phyloP scores from a whole-genome alignment of 345 rosid species.

The Citropsis articulata region DNA sequence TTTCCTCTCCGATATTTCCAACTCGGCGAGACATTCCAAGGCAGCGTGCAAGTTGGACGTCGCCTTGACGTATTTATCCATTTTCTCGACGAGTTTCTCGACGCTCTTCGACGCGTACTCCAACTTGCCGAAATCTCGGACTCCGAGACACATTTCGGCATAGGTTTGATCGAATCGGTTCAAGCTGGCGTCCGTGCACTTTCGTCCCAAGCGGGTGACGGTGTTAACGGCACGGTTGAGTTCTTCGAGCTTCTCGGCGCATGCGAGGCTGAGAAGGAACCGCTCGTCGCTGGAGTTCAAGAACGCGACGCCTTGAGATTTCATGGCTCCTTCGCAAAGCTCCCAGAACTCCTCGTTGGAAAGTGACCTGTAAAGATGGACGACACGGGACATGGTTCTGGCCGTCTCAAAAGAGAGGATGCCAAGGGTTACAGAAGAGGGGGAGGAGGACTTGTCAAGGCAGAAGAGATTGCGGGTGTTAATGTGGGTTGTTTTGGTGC shows the following conservation, averaged over 20 bases:
- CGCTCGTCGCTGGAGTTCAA: constrained; percentile 37
- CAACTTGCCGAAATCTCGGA: constrained; percentile 4
- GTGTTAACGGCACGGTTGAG: constrained; percentile 28
- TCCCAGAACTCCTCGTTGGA: constrained; percentile 27
- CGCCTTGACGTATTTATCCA: constrained; percentile 35
- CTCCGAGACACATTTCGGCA: constrained; percentile 26
- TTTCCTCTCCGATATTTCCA: constrained; percentile 42
- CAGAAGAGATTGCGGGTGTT: constrained; percentile 6
- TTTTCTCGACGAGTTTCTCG: constrained; percentile 28
- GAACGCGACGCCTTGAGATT: constrained; percentile 36
- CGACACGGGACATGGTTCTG: constrained; percentile 44
- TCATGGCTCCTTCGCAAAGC: constrained; percentile 27
- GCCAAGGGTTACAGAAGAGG: constrained; percentile 23
- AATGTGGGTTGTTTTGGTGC: background rate
- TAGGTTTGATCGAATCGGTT: constrained; percentile 29
- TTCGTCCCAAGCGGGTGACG: constrained; percentile 30
- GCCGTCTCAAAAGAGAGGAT: constrained; percentile 53
- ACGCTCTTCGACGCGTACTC: constrained; percentile 21
- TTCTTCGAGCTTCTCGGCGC: constrained; percentile 44
- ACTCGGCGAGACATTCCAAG: constrained; percentile 26
- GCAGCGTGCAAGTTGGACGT: constrained; percentile 29
- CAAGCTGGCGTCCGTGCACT: constrained; percentile 28
- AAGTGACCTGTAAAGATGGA: constrained; percentile 34
- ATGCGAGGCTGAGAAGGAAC: constrained; percentile 35
- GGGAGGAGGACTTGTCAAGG: constrained; percentile 8